These are phyloP conservation scores for Pouteria glomerata DNA, from an alignment of 148 eudicot species.

Conservation along the genomic window DNA sequence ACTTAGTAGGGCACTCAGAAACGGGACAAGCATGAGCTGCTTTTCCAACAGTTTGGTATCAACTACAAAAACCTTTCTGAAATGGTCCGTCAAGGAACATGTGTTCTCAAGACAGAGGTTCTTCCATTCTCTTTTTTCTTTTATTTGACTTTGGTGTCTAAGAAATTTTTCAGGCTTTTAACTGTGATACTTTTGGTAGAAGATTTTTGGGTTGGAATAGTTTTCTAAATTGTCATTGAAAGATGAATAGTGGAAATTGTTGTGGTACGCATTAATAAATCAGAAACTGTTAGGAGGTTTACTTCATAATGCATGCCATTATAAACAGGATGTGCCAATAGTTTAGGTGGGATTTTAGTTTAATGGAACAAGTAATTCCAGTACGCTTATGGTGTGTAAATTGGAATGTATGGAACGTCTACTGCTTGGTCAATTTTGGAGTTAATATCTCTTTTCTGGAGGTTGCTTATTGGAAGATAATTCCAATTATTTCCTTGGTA, in stretches of 20 bases:
- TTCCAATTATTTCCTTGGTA: background rate
- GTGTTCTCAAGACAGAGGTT: slow-evolving; percentile 69
- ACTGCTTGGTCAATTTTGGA: too few species aligned
- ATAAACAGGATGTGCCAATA: background rate
- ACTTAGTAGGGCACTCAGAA: slow-evolving; percentile 62
- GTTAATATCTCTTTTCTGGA: too few species aligned
- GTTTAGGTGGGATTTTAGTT: background rate
- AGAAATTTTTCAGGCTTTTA: background rate
- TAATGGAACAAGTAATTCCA: background rate
- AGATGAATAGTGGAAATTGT: background rate
- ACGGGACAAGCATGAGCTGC: slow-evolving; percentile 71
- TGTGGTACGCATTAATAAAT: background rate
- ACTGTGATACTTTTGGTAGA: background rate
- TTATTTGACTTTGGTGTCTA: background rate
- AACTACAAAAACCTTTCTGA: slow-evolving; percentile 64
- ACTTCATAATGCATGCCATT: too few species aligned
- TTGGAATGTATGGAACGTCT: background rate
- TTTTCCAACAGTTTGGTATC: slow-evolving; percentile 61
- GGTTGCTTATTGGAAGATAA: background rate
- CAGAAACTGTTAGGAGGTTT: background rate
- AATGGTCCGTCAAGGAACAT: slow-evolving; percentile 84
- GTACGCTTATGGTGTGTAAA: background rate
- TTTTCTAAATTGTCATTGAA: too few species aligned
- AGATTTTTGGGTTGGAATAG: too few species aligned
- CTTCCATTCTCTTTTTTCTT: background rate